Conservation (phyloP, 139 green algal species). For the Diplosphaera chodatii region DNA sequence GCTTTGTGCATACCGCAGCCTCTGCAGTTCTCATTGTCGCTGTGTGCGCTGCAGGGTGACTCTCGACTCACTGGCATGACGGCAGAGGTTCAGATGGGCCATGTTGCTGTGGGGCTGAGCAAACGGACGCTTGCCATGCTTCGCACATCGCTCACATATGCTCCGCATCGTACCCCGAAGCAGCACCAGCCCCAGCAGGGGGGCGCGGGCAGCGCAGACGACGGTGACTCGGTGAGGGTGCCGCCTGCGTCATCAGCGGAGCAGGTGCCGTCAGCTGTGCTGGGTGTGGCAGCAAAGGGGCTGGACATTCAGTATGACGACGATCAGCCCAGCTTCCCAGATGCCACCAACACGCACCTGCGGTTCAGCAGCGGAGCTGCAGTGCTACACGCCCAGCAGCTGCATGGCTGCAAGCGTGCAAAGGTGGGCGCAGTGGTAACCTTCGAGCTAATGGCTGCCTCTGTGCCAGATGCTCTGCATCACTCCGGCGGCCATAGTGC, state of each 20-base stretch:
- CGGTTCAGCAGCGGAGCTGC: neutral
- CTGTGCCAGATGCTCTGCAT: too few relatives aligned
- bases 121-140: neutral
- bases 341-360: constrained; percentile 1
- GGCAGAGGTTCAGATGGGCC: neutral
- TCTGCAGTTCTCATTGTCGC: too few relatives aligned
- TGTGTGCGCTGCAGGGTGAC: neutral
- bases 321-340: neutral
- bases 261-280: neutral
- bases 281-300: neutral
- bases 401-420: neutral
- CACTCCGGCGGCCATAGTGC: too few relatives aligned
- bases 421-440: neutral
- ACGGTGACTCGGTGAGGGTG: too few relatives aligned
- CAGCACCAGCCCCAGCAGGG: neutral
- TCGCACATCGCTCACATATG: neutral
- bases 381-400: neutral
- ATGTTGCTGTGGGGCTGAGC: neutral
- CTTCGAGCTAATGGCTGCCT: too few relatives aligned
- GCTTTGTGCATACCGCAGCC: too few relatives aligned
- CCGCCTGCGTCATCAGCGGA: neutral
- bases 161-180: neutral
- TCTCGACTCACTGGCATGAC: neutral
- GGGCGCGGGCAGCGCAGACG: neutral
- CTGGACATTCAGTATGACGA: neutral